These are phyloP conservation scores for Linaria vulgaris DNA, from an alignment of 257 asterid species.

Conservation along the genomic window DNA sequence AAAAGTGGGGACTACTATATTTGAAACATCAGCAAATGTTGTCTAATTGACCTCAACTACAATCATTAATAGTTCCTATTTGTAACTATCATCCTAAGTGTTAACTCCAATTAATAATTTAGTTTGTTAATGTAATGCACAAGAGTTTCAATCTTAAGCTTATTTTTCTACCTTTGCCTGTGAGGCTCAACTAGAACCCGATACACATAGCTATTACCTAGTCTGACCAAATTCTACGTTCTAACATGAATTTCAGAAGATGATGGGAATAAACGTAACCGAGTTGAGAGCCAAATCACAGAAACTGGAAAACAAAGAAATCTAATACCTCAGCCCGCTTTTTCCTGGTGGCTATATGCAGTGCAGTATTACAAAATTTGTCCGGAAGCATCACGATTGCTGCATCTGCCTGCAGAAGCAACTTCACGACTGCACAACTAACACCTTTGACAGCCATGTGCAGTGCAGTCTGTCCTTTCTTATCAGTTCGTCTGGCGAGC, in stretches of 20 bases:
- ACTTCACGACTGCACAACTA: conserved; percentile 46
- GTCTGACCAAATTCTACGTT: not conserved
- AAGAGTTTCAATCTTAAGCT: no score
- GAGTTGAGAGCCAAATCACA: not conserved
- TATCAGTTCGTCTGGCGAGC: conserved; percentile 63
- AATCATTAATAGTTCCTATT: no score
- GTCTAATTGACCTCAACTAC: no score
- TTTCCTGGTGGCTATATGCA: conserved; percentile 73
- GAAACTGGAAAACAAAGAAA: conserved; percentile 14
- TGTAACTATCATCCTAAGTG: no score
- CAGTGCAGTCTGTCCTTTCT: conserved; percentile 73
- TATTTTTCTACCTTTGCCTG: no score
- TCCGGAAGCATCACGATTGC: conserved; percentile 74
- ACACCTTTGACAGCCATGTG: conserved; percentile 82
- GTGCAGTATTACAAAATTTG: conserved; percentile 60
- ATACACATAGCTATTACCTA: no score
- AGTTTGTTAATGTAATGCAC: no score
- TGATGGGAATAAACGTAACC: not conserved
- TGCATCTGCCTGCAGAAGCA: conserved; percentile 60
- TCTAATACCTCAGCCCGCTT: conserved; percentile 59
- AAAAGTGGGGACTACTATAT: no score
- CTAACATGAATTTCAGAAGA: not conserved
- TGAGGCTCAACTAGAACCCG: no score
- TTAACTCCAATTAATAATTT: no score
- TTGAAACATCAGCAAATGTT: no score